Conservation (phyloP, 139 green algal genomes). For the Volvox reticuliferus region DNA sequence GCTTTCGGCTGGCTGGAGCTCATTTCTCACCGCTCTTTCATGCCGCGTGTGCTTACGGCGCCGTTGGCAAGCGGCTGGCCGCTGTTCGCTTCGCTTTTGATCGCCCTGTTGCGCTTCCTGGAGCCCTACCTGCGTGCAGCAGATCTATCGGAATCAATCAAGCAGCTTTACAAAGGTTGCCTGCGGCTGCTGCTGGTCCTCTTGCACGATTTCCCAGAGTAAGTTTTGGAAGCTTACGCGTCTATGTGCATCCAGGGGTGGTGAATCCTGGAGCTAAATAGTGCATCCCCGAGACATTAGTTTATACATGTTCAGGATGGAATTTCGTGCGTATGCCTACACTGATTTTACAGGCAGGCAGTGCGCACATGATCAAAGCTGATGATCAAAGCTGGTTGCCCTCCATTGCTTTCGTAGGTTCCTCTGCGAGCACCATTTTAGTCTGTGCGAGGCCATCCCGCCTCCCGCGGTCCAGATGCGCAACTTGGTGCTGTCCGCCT, state of each 20-base stretch:
- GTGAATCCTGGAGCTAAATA: neutral
- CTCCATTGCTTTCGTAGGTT: constrained; percentile 66
- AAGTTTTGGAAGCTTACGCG: neutral
- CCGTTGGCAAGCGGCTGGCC: constrained; percentile 53
- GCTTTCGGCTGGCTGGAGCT: constrained; percentile 97
- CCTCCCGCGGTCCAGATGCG: constrained; percentile 96
- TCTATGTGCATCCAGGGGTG: neutral
- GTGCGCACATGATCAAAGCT: neutral
- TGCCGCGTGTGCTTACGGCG: constrained; percentile 92
- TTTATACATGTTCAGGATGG: no score
- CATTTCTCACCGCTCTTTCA: constrained; percentile 90
- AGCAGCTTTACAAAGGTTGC: constrained; percentile 96
- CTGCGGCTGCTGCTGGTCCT: constrained; percentile 98
- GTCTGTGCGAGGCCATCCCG: constrained; percentile 95
- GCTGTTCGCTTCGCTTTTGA: constrained; percentile 67
- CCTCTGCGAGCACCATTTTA: constrained; percentile 97
- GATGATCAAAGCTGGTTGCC: neutral
- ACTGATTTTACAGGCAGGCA: no score
- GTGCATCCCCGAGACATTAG: no score
- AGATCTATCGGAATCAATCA: constrained; percentile 83
- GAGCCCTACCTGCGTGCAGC: constrained; percentile 95
- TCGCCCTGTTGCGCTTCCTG: constrained; percentile 93
- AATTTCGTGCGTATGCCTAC: no score
- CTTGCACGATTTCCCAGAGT: constrained; percentile 99
- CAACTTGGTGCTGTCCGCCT: constrained; percentile 98